These are phyloP conservation scores for Anaeromyces robustus DNA, from an alignment of 192 early-diverging fungal genomes.

Conservation along the genomic window DNA sequence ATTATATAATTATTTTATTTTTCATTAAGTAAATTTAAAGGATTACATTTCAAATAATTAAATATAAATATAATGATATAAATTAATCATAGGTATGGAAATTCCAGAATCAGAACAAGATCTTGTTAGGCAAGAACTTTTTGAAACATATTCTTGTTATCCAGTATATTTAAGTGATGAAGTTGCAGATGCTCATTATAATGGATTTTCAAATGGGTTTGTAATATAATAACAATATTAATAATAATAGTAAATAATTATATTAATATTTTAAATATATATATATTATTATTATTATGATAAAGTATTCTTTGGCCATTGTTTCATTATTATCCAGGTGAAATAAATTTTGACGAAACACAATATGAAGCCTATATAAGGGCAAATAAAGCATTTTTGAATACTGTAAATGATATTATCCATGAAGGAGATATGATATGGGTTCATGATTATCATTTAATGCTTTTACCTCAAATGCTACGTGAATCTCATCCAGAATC, in stretches of 20 bases:
- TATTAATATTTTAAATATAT: too few relatives aligned
- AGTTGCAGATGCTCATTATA: slow-evolving; percentile 90
- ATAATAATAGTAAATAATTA: too few relatives aligned
- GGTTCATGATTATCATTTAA: slow-evolving; percentile 96
- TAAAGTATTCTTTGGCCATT: slow-evolving; percentile 40
- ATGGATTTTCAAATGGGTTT: slow-evolving; percentile 85
- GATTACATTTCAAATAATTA: too few relatives aligned
- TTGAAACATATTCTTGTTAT: slow-evolving; percentile 65
- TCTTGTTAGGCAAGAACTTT: slow-evolving; percentile 45
- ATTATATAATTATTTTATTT: too few relatives aligned
- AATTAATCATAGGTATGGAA: slow-evolving; percentile 22
- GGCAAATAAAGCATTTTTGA: slow-evolving; percentile 82
- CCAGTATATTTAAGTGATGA: slow-evolving; percentile 92
- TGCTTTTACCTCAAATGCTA: slow-evolving; percentile 80
- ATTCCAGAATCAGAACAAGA: slow-evolving; percentile 60
- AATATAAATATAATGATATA: too few relatives aligned
- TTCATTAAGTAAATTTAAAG: too few relatives aligned
- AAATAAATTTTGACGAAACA: slow-evolving; percentile 87
- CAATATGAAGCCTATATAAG: slow-evolving; percentile 90
- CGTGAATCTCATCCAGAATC: slow-evolving; percentile 57
- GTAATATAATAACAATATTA: background rate
- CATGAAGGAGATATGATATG: slow-evolving; percentile 83
- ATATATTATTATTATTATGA: too few relatives aligned
- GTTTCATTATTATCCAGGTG: slow-evolving; percentile 98
- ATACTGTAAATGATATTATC: slow-evolving; percentile 62